Evolutionary conservation across 208 protist genomes (phyloP).

Genomic region (Trypanosoma congolense): DNA sequence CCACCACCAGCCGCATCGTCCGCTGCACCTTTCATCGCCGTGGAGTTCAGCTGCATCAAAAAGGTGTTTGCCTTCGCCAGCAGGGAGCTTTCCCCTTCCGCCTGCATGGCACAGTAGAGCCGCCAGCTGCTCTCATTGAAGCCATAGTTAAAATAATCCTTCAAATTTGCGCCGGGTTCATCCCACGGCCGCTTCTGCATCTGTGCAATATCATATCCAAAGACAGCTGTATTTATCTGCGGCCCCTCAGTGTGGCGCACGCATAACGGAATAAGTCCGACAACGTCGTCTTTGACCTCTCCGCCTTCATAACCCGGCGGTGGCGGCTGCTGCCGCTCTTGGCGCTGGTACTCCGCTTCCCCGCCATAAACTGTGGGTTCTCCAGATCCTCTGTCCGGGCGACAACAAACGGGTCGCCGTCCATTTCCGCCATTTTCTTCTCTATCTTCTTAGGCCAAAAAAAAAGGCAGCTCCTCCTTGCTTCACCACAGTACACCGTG

Average conservation of each 20-base stretch:
- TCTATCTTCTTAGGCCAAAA: neutral
- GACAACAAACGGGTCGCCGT: neutral
- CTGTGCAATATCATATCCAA: conserved; percentile 79
- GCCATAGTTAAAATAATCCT: conserved; percentile 91
- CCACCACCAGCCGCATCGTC: conserved; percentile 7
- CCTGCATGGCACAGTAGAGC: conserved; percentile 79
- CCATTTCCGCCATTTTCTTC: neutral
- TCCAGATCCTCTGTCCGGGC: conserved; percentile 11
- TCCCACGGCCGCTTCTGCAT: conserved; percentile 79
- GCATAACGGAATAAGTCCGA: conserved; percentile 69
- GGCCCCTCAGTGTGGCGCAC: conserved; percentile 50
- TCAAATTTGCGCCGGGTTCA: conserved; percentile 66
- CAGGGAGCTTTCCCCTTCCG: conserved; percentile 54
- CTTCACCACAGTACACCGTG: too few relatives aligned
- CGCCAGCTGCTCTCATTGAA: conserved; percentile 87
- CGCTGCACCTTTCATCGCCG: conserved; percentile 14
- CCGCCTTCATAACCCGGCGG: conserved; percentile 12
- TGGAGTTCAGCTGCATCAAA: conserved; percentile 36
- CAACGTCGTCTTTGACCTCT: conserved; percentile 26
- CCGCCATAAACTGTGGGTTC: neutral
- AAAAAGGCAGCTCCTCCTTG: too few relatives aligned
- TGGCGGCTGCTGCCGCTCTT: neutral
- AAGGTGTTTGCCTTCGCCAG: conserved; percentile 49
- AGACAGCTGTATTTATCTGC: conserved; percentile 56
- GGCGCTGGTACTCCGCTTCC: neutral